Evolutionary conservation across 108 stramenopile species (phyloP).

Genomic region (Nitzschia palea): DNA sequence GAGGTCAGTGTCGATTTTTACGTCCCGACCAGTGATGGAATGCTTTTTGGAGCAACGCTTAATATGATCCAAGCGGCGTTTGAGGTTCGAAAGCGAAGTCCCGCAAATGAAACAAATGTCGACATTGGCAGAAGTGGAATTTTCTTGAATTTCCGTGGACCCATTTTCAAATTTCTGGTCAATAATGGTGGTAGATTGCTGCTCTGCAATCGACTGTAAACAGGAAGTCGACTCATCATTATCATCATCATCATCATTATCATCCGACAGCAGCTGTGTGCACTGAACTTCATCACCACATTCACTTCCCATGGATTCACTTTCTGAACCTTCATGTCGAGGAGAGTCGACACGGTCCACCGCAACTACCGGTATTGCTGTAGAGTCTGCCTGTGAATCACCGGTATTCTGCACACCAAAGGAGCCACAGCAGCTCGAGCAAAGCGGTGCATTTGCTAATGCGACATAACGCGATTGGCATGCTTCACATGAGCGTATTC

Average conservation of each 20-base stretch:
- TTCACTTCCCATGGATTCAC: slow-evolving; percentile 29
- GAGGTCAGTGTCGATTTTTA: slow-evolving; percentile 37
- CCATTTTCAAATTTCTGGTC: no score
- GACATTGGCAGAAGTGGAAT: background rate
- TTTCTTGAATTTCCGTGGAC: no score
- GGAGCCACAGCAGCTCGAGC: background rate
- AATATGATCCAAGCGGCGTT: slow-evolving; percentile 74
- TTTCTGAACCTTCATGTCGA: no score
- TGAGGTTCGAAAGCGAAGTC: slow-evolving; percentile 37
- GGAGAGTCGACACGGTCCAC: no score
- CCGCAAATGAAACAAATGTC: slow-evolving; percentile 76
- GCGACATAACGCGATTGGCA: slow-evolving; percentile 22
- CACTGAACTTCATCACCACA: slow-evolving; percentile 36
- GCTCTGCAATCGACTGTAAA: no score
- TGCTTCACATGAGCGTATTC: slow-evolving; percentile 10
- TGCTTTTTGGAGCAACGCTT: slow-evolving; percentile 80
- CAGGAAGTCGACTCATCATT: no score
- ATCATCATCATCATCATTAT: slow-evolving; percentile 21
- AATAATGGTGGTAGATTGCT: no score
- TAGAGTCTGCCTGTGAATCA: no score
- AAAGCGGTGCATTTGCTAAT: slow-evolving; percentile 7
- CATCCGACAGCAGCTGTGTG: slow-evolving; percentile 14
- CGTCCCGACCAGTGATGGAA: slow-evolving; percentile 41
- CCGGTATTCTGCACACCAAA: no score
- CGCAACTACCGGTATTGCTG: no score